Conservation (phyloP, 306 rosid genomes). For the Cajanus cajan region DNA sequence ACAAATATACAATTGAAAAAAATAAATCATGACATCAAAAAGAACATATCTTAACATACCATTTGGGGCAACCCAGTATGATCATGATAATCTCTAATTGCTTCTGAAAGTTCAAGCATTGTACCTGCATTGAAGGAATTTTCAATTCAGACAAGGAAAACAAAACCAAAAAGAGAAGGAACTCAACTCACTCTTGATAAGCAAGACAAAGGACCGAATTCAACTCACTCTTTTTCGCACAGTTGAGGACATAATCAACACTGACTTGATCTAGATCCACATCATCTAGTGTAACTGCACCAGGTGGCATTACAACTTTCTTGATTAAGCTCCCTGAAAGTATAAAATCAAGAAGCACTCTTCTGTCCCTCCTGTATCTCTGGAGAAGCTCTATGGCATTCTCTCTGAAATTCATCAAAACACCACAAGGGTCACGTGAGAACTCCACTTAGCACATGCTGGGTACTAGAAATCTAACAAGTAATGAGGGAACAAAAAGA, state of each 20-base stretch:
- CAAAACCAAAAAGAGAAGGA: background rate
- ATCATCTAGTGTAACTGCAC: slow-evolving; percentile 93
- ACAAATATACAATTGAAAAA: background rate
- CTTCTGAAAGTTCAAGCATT: slow-evolving; percentile 96
- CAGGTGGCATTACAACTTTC: slow-evolving; percentile 98
- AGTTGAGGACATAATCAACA: slow-evolving; percentile 84
- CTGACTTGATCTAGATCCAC: slow-evolving; percentile 99
- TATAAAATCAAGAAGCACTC: slow-evolving; percentile 83
- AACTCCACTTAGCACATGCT: background rate
- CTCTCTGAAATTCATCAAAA: slow-evolving; percentile 53
- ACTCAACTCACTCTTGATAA: background rate
- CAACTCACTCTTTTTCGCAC: slow-evolving; percentile 76
- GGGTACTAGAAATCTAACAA: slow-evolving; percentile 11
- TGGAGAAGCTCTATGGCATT: slow-evolving; percentile 75
- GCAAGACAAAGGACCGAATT: background rate
- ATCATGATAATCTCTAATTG: slow-evolving; percentile 96
- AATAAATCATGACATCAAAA: slow-evolving; percentile 4
- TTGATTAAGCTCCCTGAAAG: slow-evolving; percentile 88
- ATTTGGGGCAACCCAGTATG: slow-evolving; percentile 82
- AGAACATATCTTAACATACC: slow-evolving; percentile 46
- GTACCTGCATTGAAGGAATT: slow-evolving; percentile 49
- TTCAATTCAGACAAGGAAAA: slow-evolving; percentile 6
- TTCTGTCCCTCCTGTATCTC: slow-evolving; percentile 84
- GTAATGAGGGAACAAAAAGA: slow-evolving; percentile 1
- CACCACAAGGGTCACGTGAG: slow-evolving; percentile 4